Base-by-base conservation (phyloP, 1,284 basidiomycete genomes). In the Hemileia vastatrix region DNA sequence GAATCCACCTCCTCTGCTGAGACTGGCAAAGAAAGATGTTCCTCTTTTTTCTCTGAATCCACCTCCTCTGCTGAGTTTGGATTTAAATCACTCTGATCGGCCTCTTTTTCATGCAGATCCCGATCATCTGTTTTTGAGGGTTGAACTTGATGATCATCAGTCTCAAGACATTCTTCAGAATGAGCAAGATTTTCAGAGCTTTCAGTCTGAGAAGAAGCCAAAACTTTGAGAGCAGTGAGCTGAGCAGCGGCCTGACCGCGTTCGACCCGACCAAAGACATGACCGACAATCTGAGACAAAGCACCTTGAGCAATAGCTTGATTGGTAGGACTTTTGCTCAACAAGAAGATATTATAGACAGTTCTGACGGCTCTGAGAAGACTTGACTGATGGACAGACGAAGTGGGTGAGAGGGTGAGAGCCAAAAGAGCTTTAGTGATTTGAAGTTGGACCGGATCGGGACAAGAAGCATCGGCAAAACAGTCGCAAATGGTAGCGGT, bases 291-390 rank as follows among this genome's bases (percentile, higher is more conserved):
- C 77, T 97, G 93, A 0, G 90, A 92, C 15, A 97, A 81, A 15
- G 92, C 90, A 19, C 92, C 93, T 77, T 97, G 93, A 6, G 93
- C 93, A 27, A 96, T 90, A 78, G 89, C 90, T 77, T 96, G 93
- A 70, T 93, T 96, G 57, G 91, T 87, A 3, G 86, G 83, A 70
- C 94, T 90, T 36, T 83, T 82, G 68, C 88, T 91, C 64, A 95
- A 81, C 32, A 96, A 80, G 76, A 96, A 97, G 63, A 97, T 86
- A 73, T 96, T 96, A 79, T 96, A 96, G 1, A 97, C 92, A 4
- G 93, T 95, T 43, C 93, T 83, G 27, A 97, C 88, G 27, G 93
- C 90, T 76, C 94, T 94, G 67, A 97, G 82, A 40, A 97, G 80
- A 11, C 89, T 88, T 5, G 90, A 93, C 75, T 95, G 92, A 76